phyloP scores from a whole-genome alignment of 805 yeast species.

The Candida tibetensis region DNA sequence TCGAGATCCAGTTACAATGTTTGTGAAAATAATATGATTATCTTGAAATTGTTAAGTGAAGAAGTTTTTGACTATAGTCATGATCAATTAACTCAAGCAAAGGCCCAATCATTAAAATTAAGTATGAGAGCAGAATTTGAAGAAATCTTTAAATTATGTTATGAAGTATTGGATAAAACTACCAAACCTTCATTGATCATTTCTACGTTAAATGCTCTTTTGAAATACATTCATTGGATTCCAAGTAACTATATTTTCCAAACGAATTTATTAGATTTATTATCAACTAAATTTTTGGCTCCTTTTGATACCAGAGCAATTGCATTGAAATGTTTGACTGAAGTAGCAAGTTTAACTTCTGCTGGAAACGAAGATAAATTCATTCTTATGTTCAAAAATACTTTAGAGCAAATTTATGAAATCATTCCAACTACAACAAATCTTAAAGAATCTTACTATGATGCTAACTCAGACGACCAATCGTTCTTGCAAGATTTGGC shows the following conservation, averaged over 20 bases:
- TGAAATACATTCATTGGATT: conserved; percentile 91
- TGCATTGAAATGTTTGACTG: conserved; percentile 89
- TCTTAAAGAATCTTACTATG: conserved; percentile 65
- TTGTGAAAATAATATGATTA: conserved; percentile 96
- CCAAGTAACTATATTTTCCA: conserved; percentile 88
- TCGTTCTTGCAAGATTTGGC: conserved; percentile 94
- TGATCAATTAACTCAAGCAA: conserved; percentile 95
- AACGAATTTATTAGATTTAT: conserved; percentile 70
- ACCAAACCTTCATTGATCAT: conserved; percentile 77
- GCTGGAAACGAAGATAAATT: conserved; percentile 55
- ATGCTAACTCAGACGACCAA: conserved; percentile 81
- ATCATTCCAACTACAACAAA: conserved; percentile 75
- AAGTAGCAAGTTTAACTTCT: conserved; percentile 69
- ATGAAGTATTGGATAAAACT: conserved; percentile 87
- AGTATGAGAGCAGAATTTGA: conserved; percentile 89
- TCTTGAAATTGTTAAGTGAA: conserved; percentile 83
- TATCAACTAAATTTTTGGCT: conserved; percentile 72
- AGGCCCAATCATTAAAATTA: conserved; percentile 75
- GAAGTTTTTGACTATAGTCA: conserved; percentile 96
- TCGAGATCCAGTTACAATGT: conserved; percentile 85
- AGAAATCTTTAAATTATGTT: conserved; percentile 89
- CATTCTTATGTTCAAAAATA: conserved; percentile 62
- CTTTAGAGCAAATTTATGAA: conserved; percentile 66
- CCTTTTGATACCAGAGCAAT: conserved; percentile 79
- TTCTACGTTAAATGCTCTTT: conserved; percentile 78